These are phyloP conservation scores for Suillus discolor DNA, from an alignment of 768 basidiomycete genomes.

Conservation along the genomic window DNA sequence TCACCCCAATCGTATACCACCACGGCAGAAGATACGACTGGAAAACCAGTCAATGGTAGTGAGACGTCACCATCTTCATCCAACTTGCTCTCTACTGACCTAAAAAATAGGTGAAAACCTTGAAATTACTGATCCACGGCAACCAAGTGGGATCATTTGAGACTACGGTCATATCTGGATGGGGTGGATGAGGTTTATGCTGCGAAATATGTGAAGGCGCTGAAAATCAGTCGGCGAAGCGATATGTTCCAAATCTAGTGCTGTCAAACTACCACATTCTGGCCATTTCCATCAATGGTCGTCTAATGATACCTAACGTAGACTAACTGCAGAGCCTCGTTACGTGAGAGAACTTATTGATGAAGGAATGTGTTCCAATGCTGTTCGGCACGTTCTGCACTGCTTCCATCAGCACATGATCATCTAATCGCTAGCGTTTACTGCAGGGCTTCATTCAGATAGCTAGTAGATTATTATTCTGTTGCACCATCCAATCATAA, in stretches of 20 bases:
- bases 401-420: neutral
- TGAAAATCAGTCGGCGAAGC: no score
- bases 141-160: neutral
- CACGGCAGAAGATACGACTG: no score
- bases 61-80: neutral
- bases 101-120: accelerated
- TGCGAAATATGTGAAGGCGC: neutral
- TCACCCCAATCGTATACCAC: no score
- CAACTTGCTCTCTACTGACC: neutral
- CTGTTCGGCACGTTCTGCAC: neutral
- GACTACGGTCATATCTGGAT: neutral
- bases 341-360: no score
- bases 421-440: neutral
- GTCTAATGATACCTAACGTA: no score
- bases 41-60: neutral
- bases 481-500: neutral
- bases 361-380: no score
- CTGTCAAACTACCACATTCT: no score
- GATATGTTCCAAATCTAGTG: no score
- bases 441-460: no score
- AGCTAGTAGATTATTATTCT: neutral
- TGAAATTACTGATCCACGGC: accelerated
- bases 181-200: neutral
- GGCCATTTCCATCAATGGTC: no score
- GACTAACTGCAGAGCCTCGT: no score